Evolutionary conservation across 352 stramenopile genomes (phyloP), one percentile per base, ranked within the genome.

Genomic region (Albugo laibachii): DNA sequence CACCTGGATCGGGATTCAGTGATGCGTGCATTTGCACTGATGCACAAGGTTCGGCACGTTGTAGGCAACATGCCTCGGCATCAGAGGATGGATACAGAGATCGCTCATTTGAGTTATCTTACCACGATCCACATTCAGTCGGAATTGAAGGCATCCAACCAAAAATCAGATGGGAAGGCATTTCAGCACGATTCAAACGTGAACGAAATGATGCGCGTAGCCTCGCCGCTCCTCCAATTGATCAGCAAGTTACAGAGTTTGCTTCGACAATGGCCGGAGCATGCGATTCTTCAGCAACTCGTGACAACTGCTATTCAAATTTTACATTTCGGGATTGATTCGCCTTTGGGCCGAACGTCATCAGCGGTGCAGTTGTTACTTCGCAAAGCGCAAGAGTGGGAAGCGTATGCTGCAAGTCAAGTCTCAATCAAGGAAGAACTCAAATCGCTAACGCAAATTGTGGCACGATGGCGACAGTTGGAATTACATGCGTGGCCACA

Each of bases 361-460:
- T 89, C 83, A 36, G 93, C 92, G 20, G 66, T 99, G 11, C 93
- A 99, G 60, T 63, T 98, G 2, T 64, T 99, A 35, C 62, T 99
- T 18, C 73, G 81, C 15, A 95, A 97, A 50, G 80, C 95, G 4
- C 94, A 99, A 59, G 95, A 99, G 37, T 99, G 96, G 96, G 94
- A 99, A 52, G 80, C 94, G 43, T 95, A 97, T 55, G 92, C 94
- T 11, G 92, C 92, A 19, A 65, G 77, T 6, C 66, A 89, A 3
- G 94, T 96, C 34, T 85, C 85, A 42, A 80, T 99, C 16, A 76
- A 82, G 5, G 72, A 80, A 15, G 69, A 97, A 53, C 71, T 99
- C 4, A 50, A 62, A 31, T 68, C 87, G 39, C 69, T 99, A 3
- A 96, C 86, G 24, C 63, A 67, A 8, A 64, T 99, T 13, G 95